phyloP scores from a whole-genome alignment of 2,329 filamentous ascomycete species.

The Penicillium brasilianum region DNA sequence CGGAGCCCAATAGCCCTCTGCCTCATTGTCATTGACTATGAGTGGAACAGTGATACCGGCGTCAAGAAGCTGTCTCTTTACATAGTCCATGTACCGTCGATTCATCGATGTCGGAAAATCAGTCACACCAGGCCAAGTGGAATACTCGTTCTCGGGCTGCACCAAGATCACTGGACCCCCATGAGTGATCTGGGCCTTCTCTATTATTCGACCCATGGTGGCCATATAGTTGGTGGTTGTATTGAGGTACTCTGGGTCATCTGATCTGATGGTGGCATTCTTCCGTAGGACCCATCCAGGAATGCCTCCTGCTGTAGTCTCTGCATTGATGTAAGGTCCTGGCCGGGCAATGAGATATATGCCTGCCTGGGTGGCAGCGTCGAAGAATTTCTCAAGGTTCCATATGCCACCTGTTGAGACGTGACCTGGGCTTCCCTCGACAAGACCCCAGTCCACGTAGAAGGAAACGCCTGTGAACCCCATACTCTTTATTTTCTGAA shows the following conservation, averaged over 20 bases:
- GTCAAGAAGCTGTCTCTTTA: constrained; percentile 67
- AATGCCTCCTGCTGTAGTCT: constrained; percentile 74
- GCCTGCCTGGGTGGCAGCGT: constrained; percentile 16
- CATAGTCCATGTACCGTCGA: constrained; percentile 68
- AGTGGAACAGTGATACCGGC: constrained; percentile 73
- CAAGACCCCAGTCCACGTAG: constrained; percentile 44
- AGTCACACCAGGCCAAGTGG: constrained; percentile 36
- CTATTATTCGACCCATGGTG: constrained; percentile 62
- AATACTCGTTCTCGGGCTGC: constrained; percentile 82
- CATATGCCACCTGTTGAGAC: constrained; percentile 71
- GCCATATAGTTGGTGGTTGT: constrained; percentile 54
- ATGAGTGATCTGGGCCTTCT: constrained; percentile 72
- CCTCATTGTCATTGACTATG: constrained; percentile 70
- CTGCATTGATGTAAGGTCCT: constrained; percentile 77
- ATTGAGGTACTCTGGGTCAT: constrained; percentile 63
- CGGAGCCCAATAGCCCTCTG: constrained; percentile 65
- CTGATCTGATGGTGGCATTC: constrained; percentile 54
- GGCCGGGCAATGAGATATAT: constrained; percentile 75
- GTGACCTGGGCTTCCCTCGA: constrained; percentile 69
- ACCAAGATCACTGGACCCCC: constrained; percentile 77
- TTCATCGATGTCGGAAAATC: constrained; percentile 47
- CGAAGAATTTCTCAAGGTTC: constrained; percentile 60
- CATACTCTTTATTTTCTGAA: constrained; percentile 79
- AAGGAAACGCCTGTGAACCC: constrained; percentile 79
- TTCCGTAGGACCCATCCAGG: constrained; percentile 76